Percentiles rank a stretch among this genome's conserved stretches.
phyloP scores from a whole-genome alignment of 2,329 filamentous ascomycete species.

The Penicillium verrucosum region DNA sequence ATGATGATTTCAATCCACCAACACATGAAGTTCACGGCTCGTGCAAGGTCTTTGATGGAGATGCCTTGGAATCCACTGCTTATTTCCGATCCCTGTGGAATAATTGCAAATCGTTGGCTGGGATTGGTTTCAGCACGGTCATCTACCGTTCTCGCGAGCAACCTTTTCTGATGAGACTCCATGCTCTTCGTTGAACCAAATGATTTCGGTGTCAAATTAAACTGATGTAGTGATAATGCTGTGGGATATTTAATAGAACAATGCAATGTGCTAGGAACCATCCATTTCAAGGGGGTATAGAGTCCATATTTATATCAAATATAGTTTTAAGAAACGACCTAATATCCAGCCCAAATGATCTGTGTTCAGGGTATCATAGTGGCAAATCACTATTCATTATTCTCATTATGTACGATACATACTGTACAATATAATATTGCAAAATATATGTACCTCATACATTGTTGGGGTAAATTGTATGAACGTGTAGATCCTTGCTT shows the following conservation, averaged over 20 bases:
- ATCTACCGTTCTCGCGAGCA: constrained; percentile 9
- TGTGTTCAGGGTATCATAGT: not conserved
- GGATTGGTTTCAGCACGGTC: constrained; percentile 7
- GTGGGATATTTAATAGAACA: not conserved
- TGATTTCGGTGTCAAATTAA: not conserved
- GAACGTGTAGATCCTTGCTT: not conserved
- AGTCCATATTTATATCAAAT: not conserved
- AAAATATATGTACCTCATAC: not conserved
- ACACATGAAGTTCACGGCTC: constrained; percentile 17
- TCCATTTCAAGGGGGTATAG: not conserved
- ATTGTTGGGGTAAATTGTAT: not conserved
- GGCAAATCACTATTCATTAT: not conserved
- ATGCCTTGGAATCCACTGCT: constrained; percentile 19
- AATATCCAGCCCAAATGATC: not conserved
- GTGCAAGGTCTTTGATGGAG: constrained; percentile 16
- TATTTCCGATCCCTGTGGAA: constrained; percentile 13
- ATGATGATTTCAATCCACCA: constrained; percentile 23
- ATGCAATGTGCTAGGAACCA: not conserved
- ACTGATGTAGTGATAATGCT: not conserved
- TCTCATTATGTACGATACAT: not conserved
- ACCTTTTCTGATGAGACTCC: constrained; percentile 9
- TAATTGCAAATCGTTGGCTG: constrained; percentile 11
- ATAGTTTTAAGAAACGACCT: not conserved
- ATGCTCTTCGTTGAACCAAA: not conserved
- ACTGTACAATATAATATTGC: not conserved